Base-by-base conservation (phyloP, 2,329 filamentous ascomycete species). In the Fusarium begoniae region DNA sequence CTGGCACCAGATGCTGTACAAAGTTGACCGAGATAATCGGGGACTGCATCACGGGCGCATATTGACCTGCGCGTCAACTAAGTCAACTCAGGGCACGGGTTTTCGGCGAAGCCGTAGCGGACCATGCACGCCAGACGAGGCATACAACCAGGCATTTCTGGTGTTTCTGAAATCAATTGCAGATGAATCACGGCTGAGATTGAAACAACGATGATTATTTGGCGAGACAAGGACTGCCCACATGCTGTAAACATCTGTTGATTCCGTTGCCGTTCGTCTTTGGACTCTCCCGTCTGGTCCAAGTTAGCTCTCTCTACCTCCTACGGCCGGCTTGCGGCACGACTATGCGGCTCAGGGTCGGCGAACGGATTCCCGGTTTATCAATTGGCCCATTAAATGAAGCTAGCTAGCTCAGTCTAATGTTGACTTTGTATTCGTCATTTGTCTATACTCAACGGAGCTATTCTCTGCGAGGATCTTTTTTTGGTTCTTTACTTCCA, bases 51-150 rank as follows among this genome's bases (percentile, higher is more conserved):
- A 57, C 56, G 51, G 44, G 37, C 60, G 32, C 38, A 51, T 53
- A 54, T 37, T 38, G 59, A 63, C 54, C 44, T 62, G 70, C 59
- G 48, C 40, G 61, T 73, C 59, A 66, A 64, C 44, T 18, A 38
- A 35, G 32, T 35, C 15, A 35, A 30, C 41, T 50, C 44, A 55
- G 32, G 20, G 32, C 22, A 66, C 24, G 41, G 44, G 44, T 44
- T 35, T 59, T 74, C 71, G 70, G 71, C 58, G 54, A 60, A 40
- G 55, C 70, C 71, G 71, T 72, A 40, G 53, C 48, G 54, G 40
- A 47, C 37, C 45, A 71, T 71, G 61, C 55, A 62, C 37, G 43
- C 30, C 44, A 47, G 40, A 55, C 45, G 48, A 63, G 66, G 51
- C 65, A 69, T 35, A 50, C n/a, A 37, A 35, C 40, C 37, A 57